Evolutionary conservation across 139 green algal genomes (phyloP), one percentile per base, ranked within the genome.

Genomic region (Volvox africanus): DNA sequence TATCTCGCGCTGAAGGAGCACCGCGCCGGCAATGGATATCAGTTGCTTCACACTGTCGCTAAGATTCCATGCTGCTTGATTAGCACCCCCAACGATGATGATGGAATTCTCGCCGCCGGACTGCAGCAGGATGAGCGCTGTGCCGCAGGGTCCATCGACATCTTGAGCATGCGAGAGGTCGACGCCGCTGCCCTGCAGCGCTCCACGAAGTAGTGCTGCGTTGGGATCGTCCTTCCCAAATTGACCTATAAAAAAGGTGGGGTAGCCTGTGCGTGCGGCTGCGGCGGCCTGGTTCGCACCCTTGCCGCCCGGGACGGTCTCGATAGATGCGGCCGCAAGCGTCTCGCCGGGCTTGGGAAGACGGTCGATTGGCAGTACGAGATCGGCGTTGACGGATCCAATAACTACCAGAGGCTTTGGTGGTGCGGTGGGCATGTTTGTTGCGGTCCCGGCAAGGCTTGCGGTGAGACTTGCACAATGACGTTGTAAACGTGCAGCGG

Each of bases 281-380:
- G 97, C 96, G n/a, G 96, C 96, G 32, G 97, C 97, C 90, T 99
- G 97, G 90, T 99, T 99, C 21, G 97, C 96, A 28, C 97, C 97
- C 96, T 99, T 91, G 61, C 87, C 87, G 9, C 87, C 97, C 62
- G 97, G 95, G 65, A 96, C 96, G 1, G 93, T 96, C 19, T 96
- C 91, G 28, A 98, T 86, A 20, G 78, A 92, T 2, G 69, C 79
- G 17, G 95, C 96, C 0, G 87, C 89, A 1, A 99, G 36, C 22
- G 97, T 99, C 92, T 99, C 97, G 2, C 97, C 97, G 17, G 95
- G 91, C 32, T 93, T 81, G 2, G 97, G 97, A 1, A 99, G 75
- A 2, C 97, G 92, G 14, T 96, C 93, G 2, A 99, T 92, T 24
- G 92, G 77, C 18, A 98, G 86, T 5, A 98, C 96, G 1, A 98